Evolutionary conservation across 192 early-diverging fungal species (phyloP).

Genomic region (Jimgerdemannia lactiflua): DNA sequence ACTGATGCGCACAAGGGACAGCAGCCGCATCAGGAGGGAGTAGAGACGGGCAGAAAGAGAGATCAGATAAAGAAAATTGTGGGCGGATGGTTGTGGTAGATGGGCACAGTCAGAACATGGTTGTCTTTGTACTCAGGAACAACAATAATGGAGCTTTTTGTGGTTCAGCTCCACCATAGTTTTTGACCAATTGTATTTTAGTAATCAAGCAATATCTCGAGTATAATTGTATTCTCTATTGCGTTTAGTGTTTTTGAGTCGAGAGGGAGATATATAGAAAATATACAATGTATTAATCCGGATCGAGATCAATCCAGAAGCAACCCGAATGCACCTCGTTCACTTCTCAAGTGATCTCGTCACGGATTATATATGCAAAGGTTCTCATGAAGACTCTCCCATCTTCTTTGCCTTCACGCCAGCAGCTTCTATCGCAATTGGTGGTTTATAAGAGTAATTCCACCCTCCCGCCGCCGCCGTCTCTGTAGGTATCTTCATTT

Average conservation of each 20-base stretch:
- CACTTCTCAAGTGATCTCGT: too few species aligned
- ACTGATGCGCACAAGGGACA: neutral
- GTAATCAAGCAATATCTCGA: neutral
- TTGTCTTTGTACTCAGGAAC: neutral
- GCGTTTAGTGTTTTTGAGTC: neutral
- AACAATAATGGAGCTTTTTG: too few species aligned
- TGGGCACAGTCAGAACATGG: neutral
- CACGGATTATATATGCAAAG: neutral
- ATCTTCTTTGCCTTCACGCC: neutral
- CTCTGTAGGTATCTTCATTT: conserved; percentile 73
- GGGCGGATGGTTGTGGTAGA: conserved; percentile 26
- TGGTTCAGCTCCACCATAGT: too few species aligned
- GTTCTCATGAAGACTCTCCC: neutral
- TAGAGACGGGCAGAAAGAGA: conserved; percentile 26
- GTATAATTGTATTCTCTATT: neutral
- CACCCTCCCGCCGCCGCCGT: conserved; percentile 68
- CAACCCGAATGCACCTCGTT: too few species aligned
- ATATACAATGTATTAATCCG: too few species aligned
- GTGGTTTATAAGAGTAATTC: conserved; percentile 55
- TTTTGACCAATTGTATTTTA: neutral
- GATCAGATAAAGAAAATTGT: conserved; percentile 38
- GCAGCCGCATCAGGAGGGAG: conserved; percentile 5
- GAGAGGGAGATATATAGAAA: too few species aligned
- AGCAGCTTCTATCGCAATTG: neutral
- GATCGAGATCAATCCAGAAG: too few species aligned